phyloP scores from a whole-genome alignment of 2,329 filamentous ascomycete genomes.

The Paecilomyces variotii region DNA sequence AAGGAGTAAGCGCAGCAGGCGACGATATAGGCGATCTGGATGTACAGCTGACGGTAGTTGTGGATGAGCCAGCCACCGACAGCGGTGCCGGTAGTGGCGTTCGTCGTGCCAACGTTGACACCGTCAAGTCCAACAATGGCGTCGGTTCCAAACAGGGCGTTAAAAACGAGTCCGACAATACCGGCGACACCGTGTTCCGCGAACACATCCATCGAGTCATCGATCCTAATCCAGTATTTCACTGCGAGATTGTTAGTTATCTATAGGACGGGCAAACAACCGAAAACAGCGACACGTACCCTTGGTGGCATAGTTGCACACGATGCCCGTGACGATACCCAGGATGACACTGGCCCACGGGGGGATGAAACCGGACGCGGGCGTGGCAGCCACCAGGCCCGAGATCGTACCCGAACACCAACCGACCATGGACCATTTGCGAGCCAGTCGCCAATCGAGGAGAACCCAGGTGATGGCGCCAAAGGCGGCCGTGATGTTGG shows the following conservation, averaged over 20 bases:
- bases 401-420: slow-evolving; percentile 88
- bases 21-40: slow-evolving; percentile 61
- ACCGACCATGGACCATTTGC: slow-evolving; percentile 90
- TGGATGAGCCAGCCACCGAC: slow-evolving; percentile 63
- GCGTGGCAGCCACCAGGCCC: slow-evolving; percentile 79
- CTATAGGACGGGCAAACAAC: slow-evolving; percentile 11
- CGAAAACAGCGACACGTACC: slow-evolving; percentile 48
- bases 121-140: slow-evolving; percentile 70
- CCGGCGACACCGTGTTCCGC: slow-evolving; percentile 82
- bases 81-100: slow-evolving; percentile 25
- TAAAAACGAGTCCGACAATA: slow-evolving; percentile 70
- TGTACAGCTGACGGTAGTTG: slow-evolving; percentile 62
- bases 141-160: slow-evolving; percentile 66
- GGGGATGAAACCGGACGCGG: slow-evolving; percentile 70
- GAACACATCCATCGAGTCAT: slow-evolving; percentile 85
- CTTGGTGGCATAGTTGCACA: slow-evolving; percentile 83
- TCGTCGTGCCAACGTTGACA: slow-evolving; percentile 41
- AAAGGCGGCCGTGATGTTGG: slow-evolving; percentile 86
- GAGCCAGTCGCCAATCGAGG: slow-evolving; percentile 87
- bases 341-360: slow-evolving; percentile 56
- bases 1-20: slow-evolving; percentile 61
- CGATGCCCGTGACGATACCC: slow-evolving; percentile 55
- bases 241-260: slow-evolving; percentile 32
- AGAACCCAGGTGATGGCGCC: slow-evolving; percentile 88
- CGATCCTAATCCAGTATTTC: slow-evolving; percentile 68